Conservation (phyloP, 805 yeast genomes). For the Pichia thaimueangensis region DNA sequence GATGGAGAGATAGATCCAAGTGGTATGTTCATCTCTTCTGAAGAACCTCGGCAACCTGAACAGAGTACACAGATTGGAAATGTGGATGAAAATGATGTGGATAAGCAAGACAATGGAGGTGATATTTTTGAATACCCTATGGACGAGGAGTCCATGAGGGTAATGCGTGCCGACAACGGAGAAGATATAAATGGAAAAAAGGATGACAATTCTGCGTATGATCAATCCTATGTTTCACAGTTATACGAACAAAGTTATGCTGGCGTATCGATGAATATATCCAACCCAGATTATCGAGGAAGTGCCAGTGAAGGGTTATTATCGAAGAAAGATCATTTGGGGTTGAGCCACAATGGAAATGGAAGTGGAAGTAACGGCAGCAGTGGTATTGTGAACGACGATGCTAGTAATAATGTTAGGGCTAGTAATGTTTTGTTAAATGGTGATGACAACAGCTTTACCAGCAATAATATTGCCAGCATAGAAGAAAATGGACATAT, state of each 20-base stretch:
- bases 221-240: conserved; percentile 25
- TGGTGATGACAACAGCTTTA: no score
- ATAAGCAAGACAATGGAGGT: conserved; percentile 7
- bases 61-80: no score
- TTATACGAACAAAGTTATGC: conserved; percentile 29
- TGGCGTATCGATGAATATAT: conserved; percentile 12
- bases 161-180: not conserved
- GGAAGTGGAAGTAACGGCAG: not conserved
- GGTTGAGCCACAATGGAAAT: not conserved
- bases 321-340: not conserved
- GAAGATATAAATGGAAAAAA: not conserved
- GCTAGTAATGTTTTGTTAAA: no score
- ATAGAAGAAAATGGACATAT: no score
- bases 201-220: not conserved
- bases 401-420: not conserved
- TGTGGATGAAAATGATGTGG: no score
- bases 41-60: no score
- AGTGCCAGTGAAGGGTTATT: conserved; percentile 6
- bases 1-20: conserved; percentile 13
- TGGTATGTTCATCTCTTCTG: conserved; percentile 11
- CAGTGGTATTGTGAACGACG: not conserved
- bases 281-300: conserved; percentile 25
- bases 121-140: conserved; percentile 4
- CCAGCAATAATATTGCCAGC: no score
- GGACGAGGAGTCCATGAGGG: conserved; percentile 5